A percentile compares a stretch with the other conserved stretches of the same genome.
These are phyloP conservation scores for Ettlia oleoabundans DNA, from an alignment of 139 green algal species.

Conservation along the genomic window DNA sequence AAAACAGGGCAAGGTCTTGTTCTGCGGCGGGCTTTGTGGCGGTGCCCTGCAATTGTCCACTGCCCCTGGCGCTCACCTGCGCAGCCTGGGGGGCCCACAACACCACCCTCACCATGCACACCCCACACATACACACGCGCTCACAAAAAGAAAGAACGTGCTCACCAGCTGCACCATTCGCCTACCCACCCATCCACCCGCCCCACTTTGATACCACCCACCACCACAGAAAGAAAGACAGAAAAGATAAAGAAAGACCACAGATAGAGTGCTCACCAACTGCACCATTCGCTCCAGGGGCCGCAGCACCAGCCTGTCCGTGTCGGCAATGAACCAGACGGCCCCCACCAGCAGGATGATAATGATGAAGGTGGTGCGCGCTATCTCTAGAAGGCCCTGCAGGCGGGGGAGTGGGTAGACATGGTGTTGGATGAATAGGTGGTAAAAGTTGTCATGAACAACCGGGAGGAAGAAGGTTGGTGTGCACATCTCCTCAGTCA, in stretches of 20 bases:
- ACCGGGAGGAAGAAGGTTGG: neutral
- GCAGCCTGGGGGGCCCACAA: no score
- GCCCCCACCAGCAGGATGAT: constrained; percentile 78
- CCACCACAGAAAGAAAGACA: no score
- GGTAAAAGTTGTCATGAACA: neutral
- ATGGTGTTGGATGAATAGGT: neutral
- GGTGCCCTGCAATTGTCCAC: no score
- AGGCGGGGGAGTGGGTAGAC: neutral
- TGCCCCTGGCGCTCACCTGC: no score
- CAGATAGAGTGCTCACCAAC: constrained; percentile 50
- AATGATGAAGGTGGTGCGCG: constrained; percentile 88
- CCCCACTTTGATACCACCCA: no score
- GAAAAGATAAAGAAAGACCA: no score
- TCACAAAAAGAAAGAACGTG: no score
- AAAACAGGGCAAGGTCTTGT: no score
- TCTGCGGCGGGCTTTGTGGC: no score
- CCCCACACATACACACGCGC: neutral
- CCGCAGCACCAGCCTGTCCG: constrained; percentile 81
- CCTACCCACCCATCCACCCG: neutral
- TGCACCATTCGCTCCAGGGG: constrained; percentile 95
- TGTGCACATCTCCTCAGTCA: no score
- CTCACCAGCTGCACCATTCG: no score
- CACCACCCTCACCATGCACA: neutral
- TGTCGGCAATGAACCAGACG: constrained; percentile 85
- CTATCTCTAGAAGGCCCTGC: constrained; percentile 84